Evolutionary conservation across 306 rosid genomes (phyloP), one percentile per base, ranked within the genome.

Genomic region (Medicago ruthenica): DNA sequence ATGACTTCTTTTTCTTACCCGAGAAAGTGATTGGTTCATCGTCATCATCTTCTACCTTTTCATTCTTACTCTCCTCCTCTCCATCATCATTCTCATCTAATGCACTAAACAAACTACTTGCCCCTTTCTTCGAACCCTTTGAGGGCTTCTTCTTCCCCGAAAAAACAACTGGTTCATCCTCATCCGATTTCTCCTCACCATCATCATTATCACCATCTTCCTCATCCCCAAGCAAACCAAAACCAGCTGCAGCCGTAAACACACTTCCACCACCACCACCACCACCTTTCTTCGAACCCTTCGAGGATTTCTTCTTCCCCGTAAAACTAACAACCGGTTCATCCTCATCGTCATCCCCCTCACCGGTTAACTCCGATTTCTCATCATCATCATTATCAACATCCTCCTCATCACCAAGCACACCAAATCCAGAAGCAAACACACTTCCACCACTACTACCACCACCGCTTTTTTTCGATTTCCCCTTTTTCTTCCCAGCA

Each of bases 1-100:
- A 83, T 24, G 97, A 91, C 85, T 92, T 93, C 87, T 93, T 94
- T 71, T 95, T 95, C 92, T 92, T 92, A 31, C 97, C 98, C 0
- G 91, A 81, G 83, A 92, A 92, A 14, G 83, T 83, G 75, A 92
- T 87, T 0, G 84, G 75, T 22, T 86, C 96, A 1, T 87, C 94
- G 16, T 88, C 93, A 48, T 88, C 93, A 48, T 73, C 88, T 11
- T 74, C 79, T 45, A 68, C 90, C 42, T 85, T 81, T n/a, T 67
- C 86, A 60, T 61, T 59, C 85, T 78, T 72, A 20, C 45, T 67
- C 57, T 67, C 76, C 71, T 84, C 89, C 21, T 80, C 89, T 22
- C 9, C 93, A 31, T 86, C 82, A 74, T 74, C 88, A 27, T 83
- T 81, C 51, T 70, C 92, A 67, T 44, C 48, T 42, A 42, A 42